Evolutionary conservation across 1,284 basidiomycete species (phyloP), one percentile per base, ranked within the genome.

Genomic region (Ceratobasidium sp.): DNA sequence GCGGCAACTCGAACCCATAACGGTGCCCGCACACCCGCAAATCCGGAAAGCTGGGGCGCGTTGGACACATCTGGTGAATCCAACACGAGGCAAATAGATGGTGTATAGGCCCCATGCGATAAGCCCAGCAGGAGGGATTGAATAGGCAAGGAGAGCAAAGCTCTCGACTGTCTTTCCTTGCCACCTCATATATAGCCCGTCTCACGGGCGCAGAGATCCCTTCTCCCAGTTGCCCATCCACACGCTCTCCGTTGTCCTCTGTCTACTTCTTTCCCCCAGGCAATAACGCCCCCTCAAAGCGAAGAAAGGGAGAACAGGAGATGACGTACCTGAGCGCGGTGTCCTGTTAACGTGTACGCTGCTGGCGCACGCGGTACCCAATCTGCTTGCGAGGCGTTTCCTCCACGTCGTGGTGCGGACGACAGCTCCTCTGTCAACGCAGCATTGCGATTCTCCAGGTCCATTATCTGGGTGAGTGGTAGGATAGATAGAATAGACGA

Each of bases 321-420:
- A 16, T 50, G 21, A 71, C 69, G 46, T 52, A 71, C 80, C 84
- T 85, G 91, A 73, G 88, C 83, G 61, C 94, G 87, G 80, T 97
- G 94, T 1, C 94, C 93, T 2, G 89, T 86, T 48, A 97, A 86
- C 16, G 89, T 87, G 80, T 94, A 92, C 64, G 89, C 86, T 23
- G 94, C 88, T 26, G 93, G 91, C 5, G 89, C 87, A 39, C 92
- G 87, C 4, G 94, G 94, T 48, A 94, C 82, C 92, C 94, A 96
- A 79, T 94, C 92, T 74, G 85, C 82, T 76, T 88, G 80, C 28
- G 88, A 86, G 1, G 89, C 86, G 34, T 57, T 58, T n/a, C 69
- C 69, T 23, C 69, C 69, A 9, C 88, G 82, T 0, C 89, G 86
- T 58, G 91, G 82, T 73, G 91, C 90, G 71, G 85, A 83, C 16